These are phyloP conservation scores for Phaffomyces antillensis DNA, from an alignment of 805 yeast species.

Conservation along the genomic window DNA sequence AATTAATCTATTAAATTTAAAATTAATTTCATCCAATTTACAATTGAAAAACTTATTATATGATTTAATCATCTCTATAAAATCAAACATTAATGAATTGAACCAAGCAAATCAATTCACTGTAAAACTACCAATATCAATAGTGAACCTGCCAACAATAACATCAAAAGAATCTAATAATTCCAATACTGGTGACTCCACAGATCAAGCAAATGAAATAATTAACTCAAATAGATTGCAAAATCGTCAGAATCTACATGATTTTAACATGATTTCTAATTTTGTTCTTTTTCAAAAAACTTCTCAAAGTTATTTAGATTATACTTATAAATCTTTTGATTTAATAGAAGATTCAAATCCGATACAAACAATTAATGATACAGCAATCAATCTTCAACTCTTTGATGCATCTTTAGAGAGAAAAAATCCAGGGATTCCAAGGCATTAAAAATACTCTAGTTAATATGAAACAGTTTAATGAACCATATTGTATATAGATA, in stretches of 20 bases:
- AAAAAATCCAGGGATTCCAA: slow-evolving; percentile 31
- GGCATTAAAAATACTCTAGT: not conserved
- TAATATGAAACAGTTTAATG: too few species aligned
- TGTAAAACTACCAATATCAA: slow-evolving; percentile 22
- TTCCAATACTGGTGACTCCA: too few species aligned
- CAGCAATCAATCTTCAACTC: slow-evolving; percentile 44
- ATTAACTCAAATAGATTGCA: too few species aligned
- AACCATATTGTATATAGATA: too few species aligned
- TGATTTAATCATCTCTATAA: slow-evolving; percentile 51
- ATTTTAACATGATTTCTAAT: slow-evolving; percentile 13
- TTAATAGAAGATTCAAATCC: slow-evolving; percentile 52
- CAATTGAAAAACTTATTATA: slow-evolving; percentile 50
- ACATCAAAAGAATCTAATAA: slow-evolving; percentile 6
- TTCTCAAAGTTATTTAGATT: slow-evolving; percentile 26
- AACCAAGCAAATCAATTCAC: slow-evolving; percentile 21
- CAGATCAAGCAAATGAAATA: not conserved
- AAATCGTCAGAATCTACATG: slow-evolving; percentile 16
- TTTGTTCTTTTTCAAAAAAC: slow-evolving; percentile 24
- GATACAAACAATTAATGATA: slow-evolving; percentile 40
- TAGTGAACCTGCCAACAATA: slow-evolving; percentile 18
- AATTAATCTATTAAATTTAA: slow-evolving; percentile 37
- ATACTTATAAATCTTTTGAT: slow-evolving; percentile 45
- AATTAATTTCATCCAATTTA: slow-evolving; percentile 36
- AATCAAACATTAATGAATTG: slow-evolving; percentile 26
- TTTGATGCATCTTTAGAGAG: slow-evolving; percentile 46